phyloP scores from a whole-genome alignment of 1,284 basidiomycete species.

The Rhodotorula sp. region DNA sequence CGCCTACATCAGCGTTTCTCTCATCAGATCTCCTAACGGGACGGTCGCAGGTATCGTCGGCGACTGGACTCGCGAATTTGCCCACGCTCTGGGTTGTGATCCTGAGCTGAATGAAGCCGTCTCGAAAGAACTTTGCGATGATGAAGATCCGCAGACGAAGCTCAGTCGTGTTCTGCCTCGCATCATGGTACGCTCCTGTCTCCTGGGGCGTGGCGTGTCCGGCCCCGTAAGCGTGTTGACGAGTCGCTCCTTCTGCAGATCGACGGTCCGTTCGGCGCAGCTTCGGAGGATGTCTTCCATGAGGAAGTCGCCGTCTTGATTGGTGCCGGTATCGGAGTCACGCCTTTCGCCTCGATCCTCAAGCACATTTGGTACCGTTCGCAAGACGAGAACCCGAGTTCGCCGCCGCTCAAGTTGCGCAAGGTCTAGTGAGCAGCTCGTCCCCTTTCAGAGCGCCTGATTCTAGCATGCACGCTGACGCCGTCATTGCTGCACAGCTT shows the following conservation, averaged over 20 bases:
- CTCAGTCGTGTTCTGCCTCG: slow-evolving; percentile 72
- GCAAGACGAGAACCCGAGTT: slow-evolving; percentile 53
- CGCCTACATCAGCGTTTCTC: too few species aligned
- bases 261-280: slow-evolving; percentile 46
- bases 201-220: not conserved
- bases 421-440: slow-evolving; percentile 49
- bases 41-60: slow-evolving; percentile 58
- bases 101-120: slow-evolving; percentile 58
- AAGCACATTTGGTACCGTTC: slow-evolving; percentile 94
- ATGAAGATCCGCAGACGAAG: slow-evolving; percentile 59
- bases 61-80: slow-evolving; percentile 75
- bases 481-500: slow-evolving; percentile 20
- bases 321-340: slow-evolving; percentile 84
- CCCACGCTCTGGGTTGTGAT: slow-evolving; percentile 77
- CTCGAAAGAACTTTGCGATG: slow-evolving; percentile 57
- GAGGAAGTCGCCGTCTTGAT: slow-evolving; percentile 80
- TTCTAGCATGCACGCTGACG: too few species aligned
- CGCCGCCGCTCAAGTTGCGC: slow-evolving; percentile 38
- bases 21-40: not conserved
- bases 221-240: not conserved
- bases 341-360: slow-evolving; percentile 84
- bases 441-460: not conserved
- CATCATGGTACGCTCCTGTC: slow-evolving; percentile 62
- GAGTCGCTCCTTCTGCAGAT: slow-evolving; percentile 14
- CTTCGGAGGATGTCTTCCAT: slow-evolving; percentile 44